Base-by-base conservation (phyloP, 495 filamentous ascomycete genomes). In the Trichoderma parareesei region DNA sequence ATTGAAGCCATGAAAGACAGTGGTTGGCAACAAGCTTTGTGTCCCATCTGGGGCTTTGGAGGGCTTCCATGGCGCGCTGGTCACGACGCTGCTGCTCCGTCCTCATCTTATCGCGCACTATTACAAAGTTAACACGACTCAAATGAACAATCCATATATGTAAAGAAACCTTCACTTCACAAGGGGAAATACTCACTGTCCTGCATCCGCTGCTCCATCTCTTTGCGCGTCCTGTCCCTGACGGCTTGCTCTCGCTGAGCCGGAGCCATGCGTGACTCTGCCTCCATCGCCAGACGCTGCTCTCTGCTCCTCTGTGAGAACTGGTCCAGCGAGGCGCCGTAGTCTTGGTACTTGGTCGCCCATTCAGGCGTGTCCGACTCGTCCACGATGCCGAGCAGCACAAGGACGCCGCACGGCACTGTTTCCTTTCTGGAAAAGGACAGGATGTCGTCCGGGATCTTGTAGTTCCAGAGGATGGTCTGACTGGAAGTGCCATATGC, bases 341-440 rank as follows among this genome's bases (percentile, higher is more conserved):
- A 43, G 7, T 78, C 72, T 55, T 77, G 70, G 61, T 78, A 74
- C 20, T 73, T 73, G 0, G 79, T 81, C 2, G 78, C 76, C 85
- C 86, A 88, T 63, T 84, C 75, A 4, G 86, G 86, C 5, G 84
- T 86, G 3, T 73, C 72, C 1, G 73, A 73, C 67, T 82, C 79
- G 62, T 81, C 75, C 7, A 86, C 75, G 0, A 84, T 66, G 60
- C 71, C 76, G 1, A 87, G 74, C 8, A 86, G 66, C 4, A 86
- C 85, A 42, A 89, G 75, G 60, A 89, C 74, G 40, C 85, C 86
- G 74, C 85, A 87, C 3, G 86, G 86, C 4, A 89, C 76, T 7
- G 81, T 81, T 53, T 82, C 80, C 16, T 76, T 76, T 5, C 78
- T 75, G 16, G 81, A 72, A 62, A 88, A 82, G 5, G 73, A 61